phyloP scores from a whole-genome alignment of 495 filamentous ascomycete species.

The Xylaria telfairii region DNA sequence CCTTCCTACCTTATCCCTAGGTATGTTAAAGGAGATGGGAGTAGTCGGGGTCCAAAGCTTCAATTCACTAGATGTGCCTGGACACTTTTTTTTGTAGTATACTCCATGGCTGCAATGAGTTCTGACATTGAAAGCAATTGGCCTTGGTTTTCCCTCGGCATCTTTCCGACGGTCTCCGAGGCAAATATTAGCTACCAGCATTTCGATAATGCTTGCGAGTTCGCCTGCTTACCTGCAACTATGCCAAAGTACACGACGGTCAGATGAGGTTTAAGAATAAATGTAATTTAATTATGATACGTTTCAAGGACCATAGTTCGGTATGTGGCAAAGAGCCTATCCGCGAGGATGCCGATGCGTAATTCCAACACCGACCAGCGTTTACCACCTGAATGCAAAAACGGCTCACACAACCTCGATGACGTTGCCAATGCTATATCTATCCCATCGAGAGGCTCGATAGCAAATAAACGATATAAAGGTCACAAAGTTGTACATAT shows the following conservation, averaged over 20 bases:
- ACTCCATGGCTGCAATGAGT: background rate
- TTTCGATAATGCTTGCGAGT: background rate
- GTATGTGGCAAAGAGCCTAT: background rate
- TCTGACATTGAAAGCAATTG: background rate
- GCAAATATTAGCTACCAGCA: background rate
- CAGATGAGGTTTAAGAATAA: background rate
- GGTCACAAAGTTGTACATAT: no score
- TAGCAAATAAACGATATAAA: background rate
- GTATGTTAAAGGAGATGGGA: background rate
- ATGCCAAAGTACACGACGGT: background rate
- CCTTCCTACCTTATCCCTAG: background rate
- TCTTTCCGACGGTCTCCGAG: constrained; percentile 15
- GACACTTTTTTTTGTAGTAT: background rate
- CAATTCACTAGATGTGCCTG: background rate
- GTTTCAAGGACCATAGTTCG: background rate
- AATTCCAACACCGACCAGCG: background rate
- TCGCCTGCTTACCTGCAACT: background rate
- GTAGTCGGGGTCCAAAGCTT: background rate
- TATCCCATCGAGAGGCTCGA: background rate
- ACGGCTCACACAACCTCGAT: background rate
- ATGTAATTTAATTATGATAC: background rate
- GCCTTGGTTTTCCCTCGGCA: constrained; percentile 4
- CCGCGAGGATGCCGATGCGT: constrained; percentile 1
- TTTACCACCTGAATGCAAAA: no score
- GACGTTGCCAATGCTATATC: background rate